A percentile compares a stretch with the other conserved stretches of the same genome.
phyloP scores from a whole-genome alignment of 257 asterid genomes.

The Solanum chaucha region DNA sequence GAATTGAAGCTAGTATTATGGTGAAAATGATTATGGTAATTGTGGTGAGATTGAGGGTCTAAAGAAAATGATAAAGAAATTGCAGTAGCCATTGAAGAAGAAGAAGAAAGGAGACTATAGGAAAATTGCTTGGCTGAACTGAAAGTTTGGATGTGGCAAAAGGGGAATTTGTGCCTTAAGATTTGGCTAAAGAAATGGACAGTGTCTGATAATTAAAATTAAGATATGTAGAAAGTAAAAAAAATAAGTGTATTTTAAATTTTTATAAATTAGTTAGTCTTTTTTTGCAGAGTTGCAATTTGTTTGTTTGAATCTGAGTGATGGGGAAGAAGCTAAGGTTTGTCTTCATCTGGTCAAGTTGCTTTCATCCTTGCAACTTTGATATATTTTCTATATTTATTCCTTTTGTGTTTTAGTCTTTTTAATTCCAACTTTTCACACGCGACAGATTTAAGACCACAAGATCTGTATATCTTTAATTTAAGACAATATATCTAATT shows the following conservation, averaged over 20 bases:
- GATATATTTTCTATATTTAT: background rate
- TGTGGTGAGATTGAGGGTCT: conserved; percentile 25
- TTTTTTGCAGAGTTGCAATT: background rate
- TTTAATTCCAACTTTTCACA: too few relatives aligned
- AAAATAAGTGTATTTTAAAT: background rate
- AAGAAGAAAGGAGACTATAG: background rate
- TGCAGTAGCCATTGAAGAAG: conserved; percentile 36
- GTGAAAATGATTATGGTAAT: conserved; percentile 19
- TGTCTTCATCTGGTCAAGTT: background rate
- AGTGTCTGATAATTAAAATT: background rate
- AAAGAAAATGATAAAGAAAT: conserved; percentile 34
- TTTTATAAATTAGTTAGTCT: background rate
- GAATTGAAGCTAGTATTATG: conserved; percentile 12
- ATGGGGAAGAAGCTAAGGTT: background rate
- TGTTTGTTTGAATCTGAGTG: background rate
- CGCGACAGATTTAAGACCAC: accelerated
- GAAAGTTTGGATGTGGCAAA: background rate
- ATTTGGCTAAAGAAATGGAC: background rate
- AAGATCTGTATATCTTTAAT: background rate
- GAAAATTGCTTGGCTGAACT: background rate
- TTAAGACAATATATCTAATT: background rate
- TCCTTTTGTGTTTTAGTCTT: background rate
- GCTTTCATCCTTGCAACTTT: background rate
- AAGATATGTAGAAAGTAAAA: background rate
- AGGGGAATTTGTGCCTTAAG: background rate